Base-by-base conservation (phyloP, 306 rosid species). In the Trifolium repens region DNA sequence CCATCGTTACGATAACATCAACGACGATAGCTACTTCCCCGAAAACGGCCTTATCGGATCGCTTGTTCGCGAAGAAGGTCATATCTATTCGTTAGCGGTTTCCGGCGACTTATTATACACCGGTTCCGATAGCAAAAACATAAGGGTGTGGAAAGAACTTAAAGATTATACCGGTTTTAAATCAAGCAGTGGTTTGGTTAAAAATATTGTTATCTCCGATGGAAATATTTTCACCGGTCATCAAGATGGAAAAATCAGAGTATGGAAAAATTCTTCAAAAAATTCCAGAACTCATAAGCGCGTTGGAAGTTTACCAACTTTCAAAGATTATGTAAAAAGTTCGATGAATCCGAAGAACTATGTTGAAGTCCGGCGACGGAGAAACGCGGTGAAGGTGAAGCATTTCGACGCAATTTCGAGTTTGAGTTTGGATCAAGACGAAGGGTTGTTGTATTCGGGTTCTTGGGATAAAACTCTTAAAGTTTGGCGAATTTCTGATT, bases 231-330 rank as follows among this genome's bases (percentile, higher is more conserved):
- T 90, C 74, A 92, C 99, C 1, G 99, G 99, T 15, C 99, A 94
- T 35, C 97, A 94, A 76, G 99, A 94, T 55, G 99, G 99, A 0
- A 94, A 94, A 47, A 94, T 94, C 79, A 87, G 99, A 7, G 78
- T 94, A 4, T 94, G 99, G 99, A 92, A 83, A 52, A 19, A 78
- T 7, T 90, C 90, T 0, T 59, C 57, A 0, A 85, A 74, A 46
- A 82, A 82, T n/a, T 79, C 81, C 0, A 46, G 17, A 4, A 37
- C 3, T 42, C 87, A 92, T 16, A 84, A 72, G 35, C 88, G 97
- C 9, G 7, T 90, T 2, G 99, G 99, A 15, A 89, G 92, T 76
- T 79, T 94, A 58, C 99, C 99, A 0, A 82, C 92, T 2, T 59
- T 90, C 30, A 91, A 81, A 15, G 96, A 94, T 6, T 85, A 80